Conservation (phyloP, 208 protist genomes). For the Leishmania amazonensis region DNA sequence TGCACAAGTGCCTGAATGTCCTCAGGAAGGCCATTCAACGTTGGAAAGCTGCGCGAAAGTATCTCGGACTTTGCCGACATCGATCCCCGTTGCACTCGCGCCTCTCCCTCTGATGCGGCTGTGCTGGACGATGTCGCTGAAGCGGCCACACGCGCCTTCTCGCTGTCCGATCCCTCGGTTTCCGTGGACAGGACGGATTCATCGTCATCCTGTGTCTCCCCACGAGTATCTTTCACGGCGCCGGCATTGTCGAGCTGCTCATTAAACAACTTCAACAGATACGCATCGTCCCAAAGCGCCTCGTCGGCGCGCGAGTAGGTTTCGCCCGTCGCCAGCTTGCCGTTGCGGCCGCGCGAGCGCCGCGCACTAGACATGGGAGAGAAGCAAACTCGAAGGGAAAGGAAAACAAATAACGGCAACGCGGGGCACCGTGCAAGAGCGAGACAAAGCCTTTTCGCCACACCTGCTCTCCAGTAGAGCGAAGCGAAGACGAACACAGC, state of each 20-base stretch:
- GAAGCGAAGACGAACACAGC: not conserved
- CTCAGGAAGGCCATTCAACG: conserved; percentile 24
- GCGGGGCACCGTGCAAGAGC: no score
- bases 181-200: not conserved
- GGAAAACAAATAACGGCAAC: not conserved
- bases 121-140: not conserved
- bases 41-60: not conserved
- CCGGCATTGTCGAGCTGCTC: conserved; percentile 56
- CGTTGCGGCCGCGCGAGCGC: conserved; percentile 12
- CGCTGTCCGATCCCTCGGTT: not conserved
- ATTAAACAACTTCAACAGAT: conserved; percentile 80
- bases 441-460: not conserved
- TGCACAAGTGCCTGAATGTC: conserved; percentile 42
- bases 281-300: conserved; percentile 82
- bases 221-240: conserved; percentile 8
- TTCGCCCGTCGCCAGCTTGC: conserved; percentile 11
- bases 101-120: not conserved
- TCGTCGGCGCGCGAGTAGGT: conserved; percentile 51
- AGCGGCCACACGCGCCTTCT: not conserved
- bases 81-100: no score
- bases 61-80: not conserved
- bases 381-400: not conserved
- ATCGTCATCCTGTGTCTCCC: not conserved
- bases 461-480: not conserved
- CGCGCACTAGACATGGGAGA: conserved; percentile 2